Evolutionary conservation across 2,329 filamentous ascomycete genomes (phyloP).

Genomic region (Penicillium brasilianum): DNA sequence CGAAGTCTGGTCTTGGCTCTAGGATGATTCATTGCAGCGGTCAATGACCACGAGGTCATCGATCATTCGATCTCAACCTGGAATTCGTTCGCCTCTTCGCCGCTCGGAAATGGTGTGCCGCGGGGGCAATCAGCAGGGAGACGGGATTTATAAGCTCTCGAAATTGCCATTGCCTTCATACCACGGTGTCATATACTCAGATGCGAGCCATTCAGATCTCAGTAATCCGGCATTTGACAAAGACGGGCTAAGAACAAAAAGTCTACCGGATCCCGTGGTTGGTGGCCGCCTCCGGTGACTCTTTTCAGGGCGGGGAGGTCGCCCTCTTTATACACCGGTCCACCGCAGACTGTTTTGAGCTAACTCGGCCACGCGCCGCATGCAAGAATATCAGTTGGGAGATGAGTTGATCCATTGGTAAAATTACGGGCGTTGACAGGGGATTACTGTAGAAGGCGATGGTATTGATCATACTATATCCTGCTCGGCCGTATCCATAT

Average conservation of each 20-base stretch:
- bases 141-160: constrained; percentile 1
- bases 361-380: constrained; percentile 7
- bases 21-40: background rate
- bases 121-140: background rate
- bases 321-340: constrained; percentile 22
- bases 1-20: background rate
- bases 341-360: constrained; percentile 26
- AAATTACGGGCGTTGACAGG: background rate
- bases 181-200: background rate
- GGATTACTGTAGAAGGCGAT: background rate
- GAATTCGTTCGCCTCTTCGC: background rate
- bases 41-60: background rate
- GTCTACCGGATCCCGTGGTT: constrained; percentile 21
- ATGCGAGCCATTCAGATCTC: background rate
- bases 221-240: background rate
- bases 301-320: constrained; percentile 24
- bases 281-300: constrained; percentile 25
- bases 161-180: background rate
- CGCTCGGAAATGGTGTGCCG: background rate
- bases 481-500: too few species aligned
- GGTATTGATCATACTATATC: background rate
- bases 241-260: background rate
- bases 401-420: background rate
- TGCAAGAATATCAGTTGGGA: background rate
- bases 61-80: background rate